Base-by-base conservation (phyloP, 768 basidiomycete genomes). In the Rhodotorula diobovata region DNA sequence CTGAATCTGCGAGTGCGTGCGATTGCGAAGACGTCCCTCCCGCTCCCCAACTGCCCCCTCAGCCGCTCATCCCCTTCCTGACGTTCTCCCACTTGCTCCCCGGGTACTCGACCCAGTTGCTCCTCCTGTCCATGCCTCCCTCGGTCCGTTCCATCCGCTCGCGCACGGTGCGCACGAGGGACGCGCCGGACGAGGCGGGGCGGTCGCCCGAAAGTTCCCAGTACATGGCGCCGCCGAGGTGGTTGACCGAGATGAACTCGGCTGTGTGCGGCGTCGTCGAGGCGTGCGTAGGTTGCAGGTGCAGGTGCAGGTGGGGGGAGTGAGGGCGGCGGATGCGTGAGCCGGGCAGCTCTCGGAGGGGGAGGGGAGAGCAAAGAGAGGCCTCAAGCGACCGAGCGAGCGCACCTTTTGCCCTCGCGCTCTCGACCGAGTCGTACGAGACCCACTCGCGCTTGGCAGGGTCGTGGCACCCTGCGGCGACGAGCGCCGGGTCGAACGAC, bases 181-280 rank as follows among this genome's bases (percentile, higher is more conserved):
- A 32, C 80, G 93, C 93, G 4, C 90, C 90, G 2, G 81, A 89
- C 15, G 79, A 76, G 10, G 81, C 81, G 2, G 86, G 86, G 79
- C 92, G 91, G 81, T 97, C 95, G 5, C 91, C 92, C 75, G 88
- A 89, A 53, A 95, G 83, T 79, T 94, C 91, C 91, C 91, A 93
- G 76, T 77, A 84, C 96, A 99, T 99, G 66, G 89, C 90, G 0
- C 96, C 96, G 12, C 90, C 91, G 9, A 98, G 82, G 0, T 86
- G 85, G 78, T 89, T 85, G 46, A 85, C 84, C 76, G 82, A 83
- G 78, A 98, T 93, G 82, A 89, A 97, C 68, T 77, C 35, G 25
- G 39, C 54, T 55, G 54, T 6, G 53, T 30, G 21, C 30, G 30
- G 25, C n/a, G n/a, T n/a, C n/a, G n/a, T n/a, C n/a, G n/a, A n/a